phyloP scores from a whole-genome alignment of 345 rosid genomes.

The Eucalyptus dawsonii region DNA sequence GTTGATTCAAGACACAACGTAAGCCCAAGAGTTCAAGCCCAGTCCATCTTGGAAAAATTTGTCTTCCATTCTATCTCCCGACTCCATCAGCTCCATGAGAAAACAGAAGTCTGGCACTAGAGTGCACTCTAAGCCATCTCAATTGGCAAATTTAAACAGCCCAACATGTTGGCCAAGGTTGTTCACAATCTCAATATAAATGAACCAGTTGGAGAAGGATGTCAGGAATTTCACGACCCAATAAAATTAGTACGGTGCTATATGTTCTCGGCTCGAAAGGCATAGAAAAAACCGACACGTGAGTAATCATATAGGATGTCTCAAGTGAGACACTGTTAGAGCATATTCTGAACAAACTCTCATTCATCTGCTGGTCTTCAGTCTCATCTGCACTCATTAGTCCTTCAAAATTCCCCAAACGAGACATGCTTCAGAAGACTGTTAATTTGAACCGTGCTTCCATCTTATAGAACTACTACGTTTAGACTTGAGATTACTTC shows the following conservation, averaged over 20 bases:
- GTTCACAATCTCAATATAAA: background rate
- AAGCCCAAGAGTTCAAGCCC: background rate
- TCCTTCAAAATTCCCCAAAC: background rate
- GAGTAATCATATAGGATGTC: background rate
- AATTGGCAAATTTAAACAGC: background rate
- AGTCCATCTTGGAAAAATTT: background rate
- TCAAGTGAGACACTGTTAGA: background rate
- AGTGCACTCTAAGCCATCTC: background rate
- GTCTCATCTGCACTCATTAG: background rate
- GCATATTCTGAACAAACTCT: background rate
- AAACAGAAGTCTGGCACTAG: background rate
- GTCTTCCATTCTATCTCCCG: background rate
- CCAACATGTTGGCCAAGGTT: background rate
- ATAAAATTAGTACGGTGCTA: background rate
- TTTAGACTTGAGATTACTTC: background rate
- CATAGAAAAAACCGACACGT: background rate
- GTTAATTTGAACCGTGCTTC: background rate
- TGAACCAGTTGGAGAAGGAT: background rate
- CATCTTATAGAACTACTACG: background rate
- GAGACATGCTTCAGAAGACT: background rate
- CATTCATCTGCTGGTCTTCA: background rate
- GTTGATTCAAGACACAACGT: background rate
- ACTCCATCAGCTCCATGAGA: background rate
- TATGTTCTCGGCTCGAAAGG: background rate
- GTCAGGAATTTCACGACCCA: background rate